phyloP scores from a whole-genome alignment of 768 basidiomycete species.

The Lactarius indigo region DNA sequence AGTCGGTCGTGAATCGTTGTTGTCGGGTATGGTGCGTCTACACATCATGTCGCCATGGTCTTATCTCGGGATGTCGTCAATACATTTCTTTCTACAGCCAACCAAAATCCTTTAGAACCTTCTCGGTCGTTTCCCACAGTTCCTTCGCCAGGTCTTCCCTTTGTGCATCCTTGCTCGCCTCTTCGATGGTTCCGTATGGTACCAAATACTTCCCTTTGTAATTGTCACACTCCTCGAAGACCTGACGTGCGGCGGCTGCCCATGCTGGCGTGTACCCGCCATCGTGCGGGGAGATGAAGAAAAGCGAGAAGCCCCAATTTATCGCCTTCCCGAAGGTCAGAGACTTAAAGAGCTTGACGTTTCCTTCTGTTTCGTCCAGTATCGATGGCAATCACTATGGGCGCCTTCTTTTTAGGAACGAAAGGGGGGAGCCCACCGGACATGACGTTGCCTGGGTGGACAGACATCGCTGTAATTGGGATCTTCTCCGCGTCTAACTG shows the following conservation, averaged over 20 bases:
- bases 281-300: slow-evolving; percentile 32
- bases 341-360: slow-evolving; percentile 22
- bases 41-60: background rate
- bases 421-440: slow-evolving; percentile 32
- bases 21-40: background rate
- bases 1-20: background rate
- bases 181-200: slow-evolving; percentile 34
- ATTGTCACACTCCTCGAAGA: slow-evolving; percentile 33
- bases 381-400: slow-evolving; percentile 5
- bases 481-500: slow-evolving; percentile 38
- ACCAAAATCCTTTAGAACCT: slow-evolving; percentile 9
- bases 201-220: slow-evolving; percentile 39
- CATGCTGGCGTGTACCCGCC: slow-evolving; percentile 39
- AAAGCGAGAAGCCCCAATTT: slow-evolving; percentile 22
- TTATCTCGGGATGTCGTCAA: background rate
- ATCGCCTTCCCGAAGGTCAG: slow-evolving; percentile 15
- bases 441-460: slow-evolving; percentile 42
- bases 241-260: slow-evolving; percentile 39
- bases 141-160: slow-evolving; percentile 37
- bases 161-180: slow-evolving; percentile 31
- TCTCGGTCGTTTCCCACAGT: slow-evolving; percentile 39
- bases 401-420: background rate
- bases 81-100: background rate
- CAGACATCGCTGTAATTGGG: slow-evolving; percentile 39
- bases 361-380: slow-evolving; percentile 18